Evolutionary conservation across 2,329 filamentous ascomycete genomes (phyloP), one percentile per base, ranked within the genome.

Genomic region (Aureobasidium sp.): DNA sequence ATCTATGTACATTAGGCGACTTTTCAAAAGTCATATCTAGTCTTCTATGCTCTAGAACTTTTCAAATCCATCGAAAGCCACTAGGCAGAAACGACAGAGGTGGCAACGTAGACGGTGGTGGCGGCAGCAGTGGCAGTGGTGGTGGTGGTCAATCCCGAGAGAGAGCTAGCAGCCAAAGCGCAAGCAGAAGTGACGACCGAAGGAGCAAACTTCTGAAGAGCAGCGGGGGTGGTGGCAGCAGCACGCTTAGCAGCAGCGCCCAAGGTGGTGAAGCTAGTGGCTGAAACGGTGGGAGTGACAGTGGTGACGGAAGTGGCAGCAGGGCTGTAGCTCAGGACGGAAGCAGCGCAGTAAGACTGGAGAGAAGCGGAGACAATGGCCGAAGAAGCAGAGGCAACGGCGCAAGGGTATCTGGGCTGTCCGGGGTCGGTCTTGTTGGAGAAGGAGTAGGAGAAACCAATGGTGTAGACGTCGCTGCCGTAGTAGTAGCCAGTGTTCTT

Each of bases 401-500:
- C 54, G 50, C 38, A 25, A 11, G 39, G 25, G 16, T 41, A 32
- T n/a, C 44, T 37, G 14, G 48, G 38, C 17, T 42, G 1, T 11
- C 37, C 54, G 22, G 29, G 14, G 30, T 55, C 25, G 19, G 60
- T 62, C 37, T 47, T 55, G 55, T 62, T 49, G 42, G 52, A 38
- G 24, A 49, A 47, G 21, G 25, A 34, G 37, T 54, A 54, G 7
- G 52, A 48, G 52, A 38, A 54, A 14, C 19, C 52, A 32, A 58
- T 39, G 14, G 55, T 54, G 55, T 58, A 58, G 40, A 47, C 25
- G 40, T 56, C 53, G 12, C 27, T 37, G 21, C 49, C 49, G 17
- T 39, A 41, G 45, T 52, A 54, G 47, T 58, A 54, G 6, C 57
- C 57, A n/a, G 21, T 47, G 50, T 63, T 62, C 29, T 55, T 61